These are phyloP conservation scores for Pleoardoris graminearum DNA, from an alignment of 2,329 filamentous ascomycete species.

Conservation along the genomic window DNA sequence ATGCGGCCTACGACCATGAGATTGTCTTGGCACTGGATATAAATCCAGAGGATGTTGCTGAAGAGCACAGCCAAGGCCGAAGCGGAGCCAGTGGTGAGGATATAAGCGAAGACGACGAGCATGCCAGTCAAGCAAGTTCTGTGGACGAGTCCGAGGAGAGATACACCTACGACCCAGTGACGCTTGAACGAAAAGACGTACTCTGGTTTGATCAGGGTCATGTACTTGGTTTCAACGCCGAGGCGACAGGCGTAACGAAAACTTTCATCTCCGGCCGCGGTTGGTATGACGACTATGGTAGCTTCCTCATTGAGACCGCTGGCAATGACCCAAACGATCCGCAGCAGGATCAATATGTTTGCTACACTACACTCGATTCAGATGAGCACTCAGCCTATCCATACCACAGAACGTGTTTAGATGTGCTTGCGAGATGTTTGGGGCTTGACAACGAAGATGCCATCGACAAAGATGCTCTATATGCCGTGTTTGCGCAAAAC, in stretches of 20 bases:
- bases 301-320: background rate
- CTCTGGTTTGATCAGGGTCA: slow-evolving; percentile 18
- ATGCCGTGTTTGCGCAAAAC: slow-evolving; percentile 5
- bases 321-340: slow-evolving; percentile 17
- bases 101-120: background rate
- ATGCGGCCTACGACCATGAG: no score
- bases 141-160: slow-evolving; percentile 13
- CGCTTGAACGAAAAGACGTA: slow-evolving; percentile 12
- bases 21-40: no score
- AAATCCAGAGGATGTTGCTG: no score
- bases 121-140: no score
- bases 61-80: no score
- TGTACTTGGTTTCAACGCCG: slow-evolving; percentile 19
- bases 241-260: slow-evolving; percentile 10
- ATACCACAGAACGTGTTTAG: slow-evolving; percentile 25
- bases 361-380: slow-evolving; percentile 9
- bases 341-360: background rate
- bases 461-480: slow-evolving; percentile 22
- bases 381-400: slow-evolving; percentile 14
- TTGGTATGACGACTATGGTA: background rate
- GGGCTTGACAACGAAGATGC: background rate
- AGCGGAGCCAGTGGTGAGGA: no score
- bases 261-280: slow-evolving; percentile 20
- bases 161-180: slow-evolving; percentile 18
- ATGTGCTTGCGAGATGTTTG: slow-evolving; percentile 18